Evolutionary conservation across 2,329 filamentous ascomycete species (phyloP).

Genomic region (Chaetomium globosum): DNA sequence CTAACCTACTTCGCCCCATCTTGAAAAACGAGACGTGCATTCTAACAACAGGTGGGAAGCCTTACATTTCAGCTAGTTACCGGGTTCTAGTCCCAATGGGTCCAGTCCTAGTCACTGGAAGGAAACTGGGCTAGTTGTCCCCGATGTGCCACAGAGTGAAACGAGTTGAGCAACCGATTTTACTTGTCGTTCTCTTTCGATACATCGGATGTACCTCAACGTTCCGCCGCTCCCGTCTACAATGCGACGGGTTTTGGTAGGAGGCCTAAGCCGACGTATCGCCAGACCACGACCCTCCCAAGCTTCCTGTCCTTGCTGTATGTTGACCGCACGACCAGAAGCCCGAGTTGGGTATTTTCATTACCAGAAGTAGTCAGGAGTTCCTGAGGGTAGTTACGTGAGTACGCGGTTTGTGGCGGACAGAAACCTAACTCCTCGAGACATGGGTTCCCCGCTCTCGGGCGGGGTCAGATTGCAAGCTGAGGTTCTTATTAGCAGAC

Average conservation of each 20-base stretch:
- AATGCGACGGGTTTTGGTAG: neutral
- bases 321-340: slow-evolving; percentile 20
- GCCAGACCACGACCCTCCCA: slow-evolving; percentile 11
- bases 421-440: slow-evolving; percentile 69
- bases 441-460: slow-evolving; percentile 97
- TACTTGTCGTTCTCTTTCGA: slow-evolving; percentile 12
- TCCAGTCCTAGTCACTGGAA: neutral
- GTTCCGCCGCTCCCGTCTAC: neutral
- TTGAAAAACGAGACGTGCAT: neutral
- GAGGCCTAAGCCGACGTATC: slow-evolving; percentile 9
- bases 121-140: neutral
- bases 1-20: slow-evolving; percentile 12
- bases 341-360: slow-evolving; percentile 23
- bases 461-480: slow-evolving; percentile 98
- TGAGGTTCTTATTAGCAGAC: slow-evolving; percentile 46
- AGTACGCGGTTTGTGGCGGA: neutral
- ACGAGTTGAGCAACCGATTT: slow-evolving; percentile 14
- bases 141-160: neutral
- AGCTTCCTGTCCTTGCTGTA: slow-evolving; percentile 20
- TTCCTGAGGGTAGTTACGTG: slow-evolving; percentile 53
- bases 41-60: slow-evolving; percentile 11
- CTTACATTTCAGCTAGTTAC: neutral
- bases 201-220: slow-evolving; percentile 17
- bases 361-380: slow-evolving; percentile 98
- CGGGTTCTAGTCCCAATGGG: neutral